Evolutionary conservation across 2,329 filamentous ascomycete species (phyloP).

Genomic region (Lachnellula arida): DNA sequence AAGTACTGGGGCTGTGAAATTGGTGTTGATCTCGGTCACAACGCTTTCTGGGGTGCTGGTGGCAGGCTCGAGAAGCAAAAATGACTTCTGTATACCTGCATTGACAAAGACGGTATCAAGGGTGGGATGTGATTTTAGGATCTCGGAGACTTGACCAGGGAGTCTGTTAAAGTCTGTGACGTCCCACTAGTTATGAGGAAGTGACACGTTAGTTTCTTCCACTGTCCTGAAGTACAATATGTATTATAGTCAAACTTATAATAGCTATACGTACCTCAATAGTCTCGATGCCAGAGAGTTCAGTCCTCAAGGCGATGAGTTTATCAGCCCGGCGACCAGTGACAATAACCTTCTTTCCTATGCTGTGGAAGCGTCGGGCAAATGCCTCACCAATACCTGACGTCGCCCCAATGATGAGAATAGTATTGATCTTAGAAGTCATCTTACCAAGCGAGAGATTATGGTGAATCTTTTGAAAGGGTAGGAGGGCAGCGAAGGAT

Average conservation of each 20-base stretch:
- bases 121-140: not conserved
- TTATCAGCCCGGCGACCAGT: not conserved
- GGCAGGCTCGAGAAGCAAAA: constrained; percentile 20
- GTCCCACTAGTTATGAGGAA: not conserved
- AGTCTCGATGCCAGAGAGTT: not conserved
- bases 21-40: constrained; percentile 10
- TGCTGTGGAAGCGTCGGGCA: constrained; percentile 10
- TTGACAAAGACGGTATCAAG: constrained; percentile 33
- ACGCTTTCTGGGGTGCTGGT: constrained; percentile 7
- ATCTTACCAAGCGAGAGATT: not conserved
- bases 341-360: constrained; percentile 11
- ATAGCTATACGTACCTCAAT: not conserved
- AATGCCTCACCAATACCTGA: constrained; percentile 19
- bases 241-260: no score
- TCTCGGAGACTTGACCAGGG: not conserved
- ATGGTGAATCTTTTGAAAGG: no score
- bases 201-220: no score
- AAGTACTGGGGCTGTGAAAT: constrained; percentile 28
- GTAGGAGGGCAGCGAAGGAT: no score
- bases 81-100: constrained; percentile 28
- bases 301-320: not conserved
- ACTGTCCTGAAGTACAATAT: not conserved
- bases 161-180: constrained; percentile 1
- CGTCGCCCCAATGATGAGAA: constrained; percentile 31
- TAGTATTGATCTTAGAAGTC: not conserved